phyloP scores from a whole-genome alignment of 2,329 filamentous ascomycete species.

The Chaetomiaceae sp. region DNA sequence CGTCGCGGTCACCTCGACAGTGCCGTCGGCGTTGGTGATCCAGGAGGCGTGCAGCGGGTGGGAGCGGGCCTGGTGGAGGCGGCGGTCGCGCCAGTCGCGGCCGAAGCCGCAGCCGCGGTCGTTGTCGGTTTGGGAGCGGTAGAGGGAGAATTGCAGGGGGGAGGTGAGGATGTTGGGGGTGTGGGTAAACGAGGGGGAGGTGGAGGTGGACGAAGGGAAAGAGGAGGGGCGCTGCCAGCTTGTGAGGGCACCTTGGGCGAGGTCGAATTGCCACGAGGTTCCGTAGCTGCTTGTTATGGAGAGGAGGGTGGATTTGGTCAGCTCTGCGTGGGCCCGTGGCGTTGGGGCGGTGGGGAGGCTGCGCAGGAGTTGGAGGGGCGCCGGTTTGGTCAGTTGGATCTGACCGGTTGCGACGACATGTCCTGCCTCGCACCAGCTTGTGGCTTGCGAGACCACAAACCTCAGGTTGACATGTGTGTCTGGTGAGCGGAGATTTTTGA shows the following conservation, averaged over 20 bases:
- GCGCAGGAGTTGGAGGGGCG: slow-evolving; percentile 22
- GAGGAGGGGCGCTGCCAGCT: slow-evolving; percentile 33
- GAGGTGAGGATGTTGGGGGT: slow-evolving; percentile 37
- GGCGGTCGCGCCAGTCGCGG: slow-evolving; percentile 47
- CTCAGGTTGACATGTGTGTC: slow-evolving; percentile 45
- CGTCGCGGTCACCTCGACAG: slow-evolving; percentile 40
- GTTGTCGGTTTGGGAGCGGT: slow-evolving; percentile 61
- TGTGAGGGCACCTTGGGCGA: slow-evolving; percentile 35
- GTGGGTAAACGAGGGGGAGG: slow-evolving; percentile 7
- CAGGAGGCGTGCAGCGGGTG: slow-evolving; percentile 35
- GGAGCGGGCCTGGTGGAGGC: slow-evolving; percentile 40
- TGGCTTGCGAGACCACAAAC: slow-evolving; percentile 38
- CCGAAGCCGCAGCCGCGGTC: slow-evolving; percentile 51
- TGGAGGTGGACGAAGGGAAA: slow-evolving; percentile 11
- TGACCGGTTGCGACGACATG: slow-evolving; percentile 48
- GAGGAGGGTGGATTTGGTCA: slow-evolving; percentile 16
- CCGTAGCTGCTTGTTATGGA: slow-evolving; percentile 32
- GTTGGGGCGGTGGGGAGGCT: background rate
- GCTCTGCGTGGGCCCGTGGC: background rate
- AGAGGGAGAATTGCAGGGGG: slow-evolving; percentile 48
- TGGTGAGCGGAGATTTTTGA: slow-evolving; percentile 25
- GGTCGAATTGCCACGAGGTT: slow-evolving; percentile 40
- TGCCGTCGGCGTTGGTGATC: slow-evolving; percentile 27
- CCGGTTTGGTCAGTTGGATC: slow-evolving; percentile 31
- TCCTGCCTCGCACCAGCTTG: slow-evolving; percentile 46